Base-by-base conservation (phyloP, 1,284 basidiomycete species). In the Microbotryum lychnidis-dioicae region DNA sequence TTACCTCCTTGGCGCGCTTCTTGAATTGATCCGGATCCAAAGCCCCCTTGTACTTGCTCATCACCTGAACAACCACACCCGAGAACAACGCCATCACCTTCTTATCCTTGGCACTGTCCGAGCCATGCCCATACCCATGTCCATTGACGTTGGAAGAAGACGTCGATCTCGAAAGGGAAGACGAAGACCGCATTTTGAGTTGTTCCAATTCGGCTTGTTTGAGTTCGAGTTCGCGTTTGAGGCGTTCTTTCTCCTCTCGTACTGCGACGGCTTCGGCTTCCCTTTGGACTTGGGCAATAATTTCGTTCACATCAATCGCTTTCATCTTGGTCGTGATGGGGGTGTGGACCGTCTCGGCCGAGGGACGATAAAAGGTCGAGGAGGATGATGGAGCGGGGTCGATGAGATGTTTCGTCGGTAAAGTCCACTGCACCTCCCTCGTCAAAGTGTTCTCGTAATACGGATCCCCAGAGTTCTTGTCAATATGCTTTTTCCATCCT, bases 1-100 rank as follows among this genome's bases (percentile, higher is more conserved):
- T 67, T 68, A 91, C 92, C 82, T 97, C 91, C 73, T 91, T 91
- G 7, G 96, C 94, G 73, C 96, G 85, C 72, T 86, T 87, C 80
- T 99, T 98, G 81, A 98, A 97, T 57, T 81, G 77, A 6, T 96
- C 91, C 60, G 84, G 82, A 60, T 89, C 86, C 76, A 97, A 82
- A 61, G 84, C 78, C 60, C 86, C 81, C 67, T 85, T 82, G 74
- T 96, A 86, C 77, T 92, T 94, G 57, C 86, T 89, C 89, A 97
- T 91, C 63, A 81, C 84, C 73, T 85, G 86, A 47, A 98, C 94
- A 33, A 97, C 93, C 2, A 96, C 82, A 18, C 85, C 84, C 25
- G 91, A 88, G 9, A 98, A 84, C 25, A 97, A 80, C 75, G 90
- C 91, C 68, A 85, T 75, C 65, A 97, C 75, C 68, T 83, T 78